A percentile compares a stretch with the other conserved stretches of the same genome.
These are phyloP conservation scores for Gossypium sturtianum DNA, from an alignment of 345 rosid genomes.

Conservation along the genomic window DNA sequence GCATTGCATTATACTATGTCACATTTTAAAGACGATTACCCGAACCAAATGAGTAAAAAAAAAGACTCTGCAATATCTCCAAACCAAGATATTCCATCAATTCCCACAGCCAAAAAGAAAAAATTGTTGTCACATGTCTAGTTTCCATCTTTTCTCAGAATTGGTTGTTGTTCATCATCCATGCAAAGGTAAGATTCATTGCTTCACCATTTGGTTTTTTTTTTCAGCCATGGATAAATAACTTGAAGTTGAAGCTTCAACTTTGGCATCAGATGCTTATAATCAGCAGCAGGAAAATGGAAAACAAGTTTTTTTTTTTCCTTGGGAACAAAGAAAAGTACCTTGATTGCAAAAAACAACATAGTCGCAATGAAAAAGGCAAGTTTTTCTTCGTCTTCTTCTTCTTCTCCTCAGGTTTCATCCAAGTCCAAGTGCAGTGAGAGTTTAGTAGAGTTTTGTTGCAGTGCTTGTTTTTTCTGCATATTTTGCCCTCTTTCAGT, in stretches of 20 bases:
- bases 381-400: background rate
- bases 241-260: background rate
- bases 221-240: background rate
- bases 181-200: background rate
- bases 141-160: background rate
- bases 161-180: background rate
- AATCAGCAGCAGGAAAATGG: background rate
- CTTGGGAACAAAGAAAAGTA: background rate
- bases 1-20: slow-evolving; percentile 20
- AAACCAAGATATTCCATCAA: background rate
- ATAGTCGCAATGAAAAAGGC: background rate
- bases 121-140: background rate
- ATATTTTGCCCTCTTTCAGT: slow-evolving; percentile 56
- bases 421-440: slow-evolving; percentile 5
- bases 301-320: background rate
- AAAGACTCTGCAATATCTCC: background rate
- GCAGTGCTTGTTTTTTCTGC: slow-evolving; percentile 52
- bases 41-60: no score
- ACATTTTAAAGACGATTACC: no score
- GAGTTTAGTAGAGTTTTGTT: slow-evolving; percentile 37
- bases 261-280: background rate
- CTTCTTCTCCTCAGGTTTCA: background rate
- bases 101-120: background rate
- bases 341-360: background rate
- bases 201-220: background rate